These are phyloP conservation scores for Narthecium ossifragum DNA, from an alignment of 106 monocot species.

Conservation along the genomic window DNA sequence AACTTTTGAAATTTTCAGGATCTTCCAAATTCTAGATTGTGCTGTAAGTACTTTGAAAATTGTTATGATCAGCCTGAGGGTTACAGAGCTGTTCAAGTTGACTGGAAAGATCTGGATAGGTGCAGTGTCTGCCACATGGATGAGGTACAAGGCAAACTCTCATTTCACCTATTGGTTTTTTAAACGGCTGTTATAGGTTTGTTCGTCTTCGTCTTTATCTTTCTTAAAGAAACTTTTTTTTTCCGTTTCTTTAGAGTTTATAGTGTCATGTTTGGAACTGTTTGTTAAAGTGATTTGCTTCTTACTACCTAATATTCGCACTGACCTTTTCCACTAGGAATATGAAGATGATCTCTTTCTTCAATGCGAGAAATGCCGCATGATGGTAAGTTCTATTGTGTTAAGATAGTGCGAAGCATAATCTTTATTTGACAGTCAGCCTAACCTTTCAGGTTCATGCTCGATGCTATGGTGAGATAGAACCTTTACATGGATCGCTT, in stretches of 20 bases:
- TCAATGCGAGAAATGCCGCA: conserved; percentile 98
- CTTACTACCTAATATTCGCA: too few species aligned
- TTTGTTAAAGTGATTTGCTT: too few species aligned
- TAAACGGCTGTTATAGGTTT: too few species aligned
- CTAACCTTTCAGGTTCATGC: conserved; percentile 82
- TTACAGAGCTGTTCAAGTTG: conserved; percentile 81
- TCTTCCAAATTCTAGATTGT: conserved; percentile 55
- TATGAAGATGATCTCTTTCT: conserved; percentile 95
- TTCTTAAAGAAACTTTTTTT: background rate
- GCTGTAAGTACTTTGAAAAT: conserved; percentile 40
- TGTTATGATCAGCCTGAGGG: conserved; percentile 36
- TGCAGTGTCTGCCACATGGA: conserved; percentile 99
- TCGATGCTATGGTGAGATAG: conserved; percentile 93
- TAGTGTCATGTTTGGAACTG: too few species aligned
- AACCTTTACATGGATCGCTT: conserved; percentile 79
- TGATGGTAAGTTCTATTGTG: conserved; percentile 57
- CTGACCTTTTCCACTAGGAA: conserved; percentile 60
- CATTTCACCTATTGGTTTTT: too few species aligned
- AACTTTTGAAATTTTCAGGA: conserved; percentile 29
- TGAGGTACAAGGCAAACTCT: conserved; percentile 62
- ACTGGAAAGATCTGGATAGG: conserved; percentile 94
- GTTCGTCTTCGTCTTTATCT: background rate
- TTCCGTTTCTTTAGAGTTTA: background rate
- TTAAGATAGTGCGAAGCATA: background rate
- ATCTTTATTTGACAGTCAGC: background rate